These are phyloP conservation scores for Globisporangium sylvaticum DNA, from an alignment of 352 stramenopile species.

Conservation along the genomic window DNA sequence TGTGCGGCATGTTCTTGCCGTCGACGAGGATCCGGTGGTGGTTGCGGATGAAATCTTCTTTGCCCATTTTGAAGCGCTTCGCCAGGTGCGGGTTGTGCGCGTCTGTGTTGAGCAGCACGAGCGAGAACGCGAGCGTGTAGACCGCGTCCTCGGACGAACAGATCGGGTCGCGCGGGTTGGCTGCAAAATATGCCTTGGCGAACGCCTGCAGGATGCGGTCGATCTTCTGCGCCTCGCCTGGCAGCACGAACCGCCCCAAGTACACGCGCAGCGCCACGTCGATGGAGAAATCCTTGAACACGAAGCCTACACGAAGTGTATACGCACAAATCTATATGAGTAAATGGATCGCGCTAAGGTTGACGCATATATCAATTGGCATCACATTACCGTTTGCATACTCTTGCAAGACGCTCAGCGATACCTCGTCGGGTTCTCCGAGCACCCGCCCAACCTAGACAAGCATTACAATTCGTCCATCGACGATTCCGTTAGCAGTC, in stretches of 20 bases:
- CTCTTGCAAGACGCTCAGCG: constrained; percentile 58
- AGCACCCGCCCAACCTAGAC: constrained; percentile 56
- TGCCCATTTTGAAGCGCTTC: constrained; percentile 68
- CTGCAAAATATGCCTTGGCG: constrained; percentile 53
- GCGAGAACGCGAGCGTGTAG: constrained; percentile 76
- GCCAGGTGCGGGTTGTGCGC: constrained; percentile 68
- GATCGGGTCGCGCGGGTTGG: constrained; percentile 44
- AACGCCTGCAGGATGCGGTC: constrained; percentile 83
- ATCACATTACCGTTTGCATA: constrained; percentile 48
- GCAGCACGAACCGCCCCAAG: constrained; percentile 63
- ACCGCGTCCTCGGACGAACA: constrained; percentile 69
- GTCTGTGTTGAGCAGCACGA: constrained; percentile 79
- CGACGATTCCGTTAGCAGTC: not conserved
- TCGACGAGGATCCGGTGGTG: constrained; percentile 48
- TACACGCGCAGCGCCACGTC: constrained; percentile 73
- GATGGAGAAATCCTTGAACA: constrained; percentile 53
- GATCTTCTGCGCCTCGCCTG: constrained; percentile 80
- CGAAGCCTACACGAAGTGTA: constrained; percentile 30
- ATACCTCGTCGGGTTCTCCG: constrained; percentile 56
- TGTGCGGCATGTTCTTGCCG: constrained; percentile 35
- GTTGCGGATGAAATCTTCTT: constrained; percentile 72
- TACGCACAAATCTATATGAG: too few relatives aligned
- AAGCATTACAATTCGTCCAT: not conserved
- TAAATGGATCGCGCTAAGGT: not conserved
- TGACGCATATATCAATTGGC: too few relatives aligned